Evolutionary conservation across 2,329 filamentous ascomycete genomes (phyloP).

Genomic region (Pyricularia grisea): DNA sequence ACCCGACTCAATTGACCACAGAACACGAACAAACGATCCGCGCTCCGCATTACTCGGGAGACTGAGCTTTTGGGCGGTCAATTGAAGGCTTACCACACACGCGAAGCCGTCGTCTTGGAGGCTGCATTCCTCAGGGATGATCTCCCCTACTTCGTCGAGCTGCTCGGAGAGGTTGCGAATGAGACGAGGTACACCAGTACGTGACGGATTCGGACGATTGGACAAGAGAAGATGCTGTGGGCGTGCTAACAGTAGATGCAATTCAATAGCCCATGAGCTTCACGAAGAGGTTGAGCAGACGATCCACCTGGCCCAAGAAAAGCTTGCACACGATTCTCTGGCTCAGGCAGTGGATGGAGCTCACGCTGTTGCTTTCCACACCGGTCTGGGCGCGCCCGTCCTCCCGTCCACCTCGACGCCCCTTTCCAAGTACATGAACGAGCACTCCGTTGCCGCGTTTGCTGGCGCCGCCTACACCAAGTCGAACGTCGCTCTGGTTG

Average conservation of each 20-base stretch:
- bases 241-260: constrained; percentile 8
- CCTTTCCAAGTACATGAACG: constrained; percentile 70
- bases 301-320: constrained; percentile 70
- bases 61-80: constrained; percentile 89
- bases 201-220: constrained; percentile 17
- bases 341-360: constrained; percentile 75
- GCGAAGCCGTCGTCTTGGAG: constrained; percentile 85
- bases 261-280: constrained; percentile 70
- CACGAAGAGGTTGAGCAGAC: constrained; percentile 76
- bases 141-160: constrained; percentile 93
- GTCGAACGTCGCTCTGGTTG: constrained; percentile 83
- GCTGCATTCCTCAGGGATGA: constrained; percentile 94
- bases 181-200: constrained; percentile 77
- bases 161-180: constrained; percentile 83
- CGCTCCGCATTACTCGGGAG: constrained; percentile 88
- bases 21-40: constrained; percentile 82
- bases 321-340: constrained; percentile 50
- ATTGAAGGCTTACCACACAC: constrained; percentile 79
- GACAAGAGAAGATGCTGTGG: neutral
- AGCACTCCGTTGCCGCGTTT: constrained; percentile 65
- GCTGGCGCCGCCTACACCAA: constrained; percentile 76
- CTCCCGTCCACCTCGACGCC: constrained; percentile 64
- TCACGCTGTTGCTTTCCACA: constrained; percentile 85
- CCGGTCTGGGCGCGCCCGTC: constrained; percentile 73
- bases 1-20: constrained; percentile 23